A percentile compares a stretch with the other conserved stretches of the same genome.
Conservation (phyloP, 1,284 basidiomycete genomes). For the Cystobasidiaceae sp. region DNA sequence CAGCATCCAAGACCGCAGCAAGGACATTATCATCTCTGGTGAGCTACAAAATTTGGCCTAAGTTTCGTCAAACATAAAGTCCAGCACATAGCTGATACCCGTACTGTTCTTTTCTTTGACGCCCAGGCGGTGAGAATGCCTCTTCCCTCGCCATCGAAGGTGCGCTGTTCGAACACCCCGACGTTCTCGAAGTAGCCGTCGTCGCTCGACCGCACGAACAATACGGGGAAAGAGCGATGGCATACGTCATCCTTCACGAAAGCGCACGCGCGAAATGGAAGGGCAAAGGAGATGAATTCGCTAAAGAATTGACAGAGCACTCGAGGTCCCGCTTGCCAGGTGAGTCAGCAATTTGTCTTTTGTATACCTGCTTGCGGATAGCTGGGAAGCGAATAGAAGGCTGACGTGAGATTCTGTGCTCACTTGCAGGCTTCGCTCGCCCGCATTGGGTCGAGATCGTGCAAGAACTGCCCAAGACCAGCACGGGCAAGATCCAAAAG, state of each 20-base stretch:
- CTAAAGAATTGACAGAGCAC: conserved; percentile 59
- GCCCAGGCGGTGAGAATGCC: conserved; percentile 59
- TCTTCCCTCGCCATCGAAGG: conserved; percentile 62
- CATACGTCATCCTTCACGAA: conserved; percentile 70
- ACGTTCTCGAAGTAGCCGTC: conserved; percentile 77
- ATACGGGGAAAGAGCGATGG: conserved; percentile 85
- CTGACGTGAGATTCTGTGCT: conserved; percentile 33
- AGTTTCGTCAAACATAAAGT: no score
- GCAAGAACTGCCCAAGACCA: conserved; percentile 76
- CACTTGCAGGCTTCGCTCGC: conserved; percentile 73
- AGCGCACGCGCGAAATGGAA: conserved; percentile 57
- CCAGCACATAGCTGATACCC: no score
- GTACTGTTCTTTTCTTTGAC: neutral
- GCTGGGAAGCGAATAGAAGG: neutral
- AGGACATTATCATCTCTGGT: conserved; percentile 53
- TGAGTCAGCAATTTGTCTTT: neutral
- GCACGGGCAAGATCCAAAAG: conserved; percentile 81
- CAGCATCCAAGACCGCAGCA: conserved; percentile 61
- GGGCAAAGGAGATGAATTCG: conserved; percentile 56
- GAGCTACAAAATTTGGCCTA: no score
- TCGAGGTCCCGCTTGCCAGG: conserved; percentile 49
- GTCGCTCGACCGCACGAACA: conserved; percentile 62
- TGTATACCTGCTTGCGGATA: neutral
- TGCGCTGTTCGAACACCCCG: conserved; percentile 74
- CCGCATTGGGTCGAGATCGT: conserved; percentile 79